These are phyloP conservation scores for Lodderomyces margitis DNA, from an alignment of 1,139 yeast genomes.

Conservation along the genomic window DNA sequence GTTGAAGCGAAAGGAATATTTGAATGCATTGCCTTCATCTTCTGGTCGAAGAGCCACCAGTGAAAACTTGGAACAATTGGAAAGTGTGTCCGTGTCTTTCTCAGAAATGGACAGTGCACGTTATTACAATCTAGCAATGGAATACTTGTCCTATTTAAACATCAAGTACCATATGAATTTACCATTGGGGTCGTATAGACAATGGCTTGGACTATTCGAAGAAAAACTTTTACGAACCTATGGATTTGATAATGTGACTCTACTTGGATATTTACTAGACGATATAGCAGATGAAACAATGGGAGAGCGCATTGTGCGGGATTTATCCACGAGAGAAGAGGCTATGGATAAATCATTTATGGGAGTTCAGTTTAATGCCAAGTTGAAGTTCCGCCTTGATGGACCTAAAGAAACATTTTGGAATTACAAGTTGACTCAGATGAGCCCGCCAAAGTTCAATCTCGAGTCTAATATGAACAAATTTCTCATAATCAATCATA, in stretches of 20 bases:
- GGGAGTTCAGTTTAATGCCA: neutral
- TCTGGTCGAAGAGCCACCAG: neutral
- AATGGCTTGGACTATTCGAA: neutral
- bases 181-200: neutral
- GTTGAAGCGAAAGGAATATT: conserved; percentile 1
- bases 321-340: neutral
- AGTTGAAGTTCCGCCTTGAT: neutral
- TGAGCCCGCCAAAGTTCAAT: conserved; percentile 1
- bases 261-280: neutral
- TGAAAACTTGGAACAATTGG: neutral
- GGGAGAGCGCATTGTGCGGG: neutral
- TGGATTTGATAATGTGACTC: neutral
- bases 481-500: conserved; percentile 7
- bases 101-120: neutral
- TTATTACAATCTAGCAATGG: neutral
- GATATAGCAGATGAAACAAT: neutral
- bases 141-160: neutral
- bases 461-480: conserved; percentile 4
- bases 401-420: neutral
- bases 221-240: neutral
- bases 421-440: conserved; percentile 1
- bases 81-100: neutral
- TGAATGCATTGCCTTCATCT: neutral
- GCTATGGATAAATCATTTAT: neutral
- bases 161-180: neutral